Evolutionary conservation across 352 stramenopile species (phyloP).

Genomic region (Thalassiosira exigua): DNA sequence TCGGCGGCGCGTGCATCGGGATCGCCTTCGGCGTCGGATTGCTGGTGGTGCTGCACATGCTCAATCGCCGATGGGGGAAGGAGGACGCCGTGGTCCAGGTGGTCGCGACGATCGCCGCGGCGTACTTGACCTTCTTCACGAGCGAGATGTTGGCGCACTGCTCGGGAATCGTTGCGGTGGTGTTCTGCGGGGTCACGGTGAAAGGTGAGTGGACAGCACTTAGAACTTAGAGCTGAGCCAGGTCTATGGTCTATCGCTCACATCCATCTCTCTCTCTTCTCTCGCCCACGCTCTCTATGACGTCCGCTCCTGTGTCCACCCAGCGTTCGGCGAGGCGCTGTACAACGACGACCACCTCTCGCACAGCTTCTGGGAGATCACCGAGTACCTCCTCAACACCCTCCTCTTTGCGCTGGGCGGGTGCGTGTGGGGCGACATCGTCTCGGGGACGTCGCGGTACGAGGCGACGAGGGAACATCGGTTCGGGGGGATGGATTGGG

Average conservation of each 20-base stretch:
- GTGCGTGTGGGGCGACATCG: slow-evolving; percentile 65
- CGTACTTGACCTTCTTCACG: slow-evolving; percentile 81
- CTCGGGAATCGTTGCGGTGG: slow-evolving; percentile 79
- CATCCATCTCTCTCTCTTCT: too few species aligned
- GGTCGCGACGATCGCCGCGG: slow-evolving; percentile 62
- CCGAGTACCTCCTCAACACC: slow-evolving; percentile 83
- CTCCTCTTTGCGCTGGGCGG: slow-evolving; percentile 79
- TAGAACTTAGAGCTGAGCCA: background rate
- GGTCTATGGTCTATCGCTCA: background rate
- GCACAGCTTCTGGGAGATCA: slow-evolving; percentile 72
- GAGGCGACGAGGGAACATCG: background rate
- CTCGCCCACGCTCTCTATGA: too few species aligned
- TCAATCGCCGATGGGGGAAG: slow-evolving; percentile 61
- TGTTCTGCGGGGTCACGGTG: slow-evolving; percentile 69
- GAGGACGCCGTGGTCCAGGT: slow-evolving; percentile 83
- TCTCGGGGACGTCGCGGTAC: slow-evolving; percentile 25
- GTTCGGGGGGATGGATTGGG: slow-evolving; percentile 8
- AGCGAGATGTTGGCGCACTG: slow-evolving; percentile 61
- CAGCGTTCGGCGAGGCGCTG: slow-evolving; percentile 48
- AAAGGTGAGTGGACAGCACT: slow-evolving; percentile 28
- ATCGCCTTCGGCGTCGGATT: slow-evolving; percentile 73
- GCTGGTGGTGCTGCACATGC: slow-evolving; percentile 54
- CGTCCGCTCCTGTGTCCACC: background rate
- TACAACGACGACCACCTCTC: slow-evolving; percentile 74
- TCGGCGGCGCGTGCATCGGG: slow-evolving; percentile 73